phyloP scores from a whole-genome alignment of 768 basidiomycete genomes.

The Rubroboletus pulcherrimus region DNA sequence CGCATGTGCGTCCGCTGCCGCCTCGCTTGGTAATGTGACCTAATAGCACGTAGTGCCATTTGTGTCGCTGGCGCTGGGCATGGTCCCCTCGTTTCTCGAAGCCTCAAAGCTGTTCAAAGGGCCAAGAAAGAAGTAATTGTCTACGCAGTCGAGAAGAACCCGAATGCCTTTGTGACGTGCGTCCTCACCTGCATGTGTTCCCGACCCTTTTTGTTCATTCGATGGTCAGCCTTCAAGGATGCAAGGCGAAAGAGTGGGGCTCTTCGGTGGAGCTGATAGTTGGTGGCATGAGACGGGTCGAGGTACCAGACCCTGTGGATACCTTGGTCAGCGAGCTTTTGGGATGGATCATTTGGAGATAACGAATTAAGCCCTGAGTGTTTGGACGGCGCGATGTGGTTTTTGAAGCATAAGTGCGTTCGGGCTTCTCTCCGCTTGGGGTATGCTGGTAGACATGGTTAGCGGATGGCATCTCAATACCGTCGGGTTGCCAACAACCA shows the following conservation, averaged over 20 bases:
- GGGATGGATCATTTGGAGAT: conserved; percentile 96
- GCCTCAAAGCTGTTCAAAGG: conserved; percentile 71
- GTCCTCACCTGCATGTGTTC: conserved; percentile 32
- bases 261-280: conserved; percentile 75
- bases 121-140: conserved; percentile 59
- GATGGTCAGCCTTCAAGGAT: conserved; percentile 69
- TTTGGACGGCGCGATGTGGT: conserved; percentile 91
- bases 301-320: conserved; percentile 84
- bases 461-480: conserved; percentile 95
- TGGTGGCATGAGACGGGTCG: conserved; percentile 88
- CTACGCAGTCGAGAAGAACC: conserved; percentile 95
- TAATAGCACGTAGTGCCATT: conserved; percentile 53
- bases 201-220: conserved; percentile 14
- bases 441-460: conserved; percentile 11
- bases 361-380: conserved; percentile 99
- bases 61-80: conserved; percentile 95
- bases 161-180: conserved; percentile 92
- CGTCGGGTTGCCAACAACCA: too few relatives aligned
- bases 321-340: conserved; percentile 93
- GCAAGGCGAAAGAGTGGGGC: conserved; percentile 81
- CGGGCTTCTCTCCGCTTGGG: not conserved
- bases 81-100: conserved; percentile 87
- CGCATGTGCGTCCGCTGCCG: conserved; percentile 53
- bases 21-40: conserved; percentile 13
- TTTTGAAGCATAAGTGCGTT: conserved; percentile 68